Evolutionary conservation across 2,329 filamentous ascomycete species (phyloP).

Genomic region (Xylariaceae sp.): DNA sequence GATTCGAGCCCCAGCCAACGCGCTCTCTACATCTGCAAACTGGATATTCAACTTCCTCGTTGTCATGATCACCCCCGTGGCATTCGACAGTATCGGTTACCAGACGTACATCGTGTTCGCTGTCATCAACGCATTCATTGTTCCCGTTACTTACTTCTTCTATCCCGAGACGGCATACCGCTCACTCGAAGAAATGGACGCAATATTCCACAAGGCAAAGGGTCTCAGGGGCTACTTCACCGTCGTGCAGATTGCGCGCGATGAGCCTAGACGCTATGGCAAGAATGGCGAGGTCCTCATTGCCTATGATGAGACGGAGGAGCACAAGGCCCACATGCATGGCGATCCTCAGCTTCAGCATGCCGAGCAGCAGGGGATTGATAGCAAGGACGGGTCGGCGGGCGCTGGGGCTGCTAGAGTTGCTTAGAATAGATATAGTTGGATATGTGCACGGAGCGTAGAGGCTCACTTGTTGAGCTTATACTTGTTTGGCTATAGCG

Average conservation of each 20-base stretch:
- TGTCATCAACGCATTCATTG: slow-evolving; percentile 59
- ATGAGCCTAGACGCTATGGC: slow-evolving; percentile 54
- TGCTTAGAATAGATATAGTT: no score
- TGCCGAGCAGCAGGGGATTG: slow-evolving; percentile 10
- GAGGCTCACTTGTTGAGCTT: no score
- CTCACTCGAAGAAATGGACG: slow-evolving; percentile 64
- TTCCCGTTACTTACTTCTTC: slow-evolving; percentile 57
- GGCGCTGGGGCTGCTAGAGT: background rate
- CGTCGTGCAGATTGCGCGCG: slow-evolving; percentile 38
- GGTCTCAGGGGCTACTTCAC: slow-evolving; percentile 38
- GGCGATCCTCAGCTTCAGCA: slow-evolving; percentile 9
- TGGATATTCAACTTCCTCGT: slow-evolving; percentile 63
- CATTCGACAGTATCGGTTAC: slow-evolving; percentile 54
- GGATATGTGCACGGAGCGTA: no score
- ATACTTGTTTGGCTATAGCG: no score
- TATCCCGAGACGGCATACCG: slow-evolving; percentile 63
- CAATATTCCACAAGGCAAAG: slow-evolving; percentile 56
- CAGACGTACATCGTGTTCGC: slow-evolving; percentile 65
- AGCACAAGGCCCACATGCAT: slow-evolving; percentile 28
- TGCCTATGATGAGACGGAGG: slow-evolving; percentile 39
- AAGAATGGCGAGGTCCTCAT: slow-evolving; percentile 57
- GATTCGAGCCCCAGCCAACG: slow-evolving; percentile 55
- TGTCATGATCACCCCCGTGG: slow-evolving; percentile 59
- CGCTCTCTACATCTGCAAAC: slow-evolving; percentile 46
- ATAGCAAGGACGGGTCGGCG: slow-evolving; percentile 21